Base-by-base conservation (phyloP, 2,329 filamentous ascomycete species). In the Fusarium circinatum region DNA sequence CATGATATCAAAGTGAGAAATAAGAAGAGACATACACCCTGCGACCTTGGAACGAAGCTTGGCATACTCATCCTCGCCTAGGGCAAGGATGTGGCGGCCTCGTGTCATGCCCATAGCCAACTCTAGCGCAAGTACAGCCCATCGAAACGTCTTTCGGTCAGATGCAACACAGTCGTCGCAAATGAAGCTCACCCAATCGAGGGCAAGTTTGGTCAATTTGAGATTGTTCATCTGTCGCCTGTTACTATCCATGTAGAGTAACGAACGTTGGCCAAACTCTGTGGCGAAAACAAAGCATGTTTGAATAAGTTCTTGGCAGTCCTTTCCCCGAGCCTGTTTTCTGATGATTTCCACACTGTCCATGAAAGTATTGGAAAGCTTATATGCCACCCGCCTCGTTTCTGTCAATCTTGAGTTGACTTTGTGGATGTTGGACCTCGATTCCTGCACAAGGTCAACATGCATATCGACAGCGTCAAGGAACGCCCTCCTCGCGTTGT, bases 1-100 rank as follows among this genome's bases (percentile, higher is more conserved):
- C 93, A 99, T 98, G 83, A 99, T 98, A 82, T 99, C 96, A 78
- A 99, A 99, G 83, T 99, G 96, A 15, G 95, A 98, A 75, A 99
- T 98, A 55, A 99, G 87, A 30, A 99, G 88, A 26, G 94, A 95
- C 96, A 99, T 99, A 82, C 96, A 99, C 1, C 96, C 96, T 14
- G 95, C 95, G 10, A 99, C 96, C 82, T 98, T 98, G 65, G 90
- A 88, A 49, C 96, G 90, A 71, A 99, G 86, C 72, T 89, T 91
- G 11, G 91, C 89, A 80, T 98, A 99, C 79, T 99, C 96, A 45
- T 93, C 90, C 66, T 98, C 94, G 45, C 92, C 94, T 68, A 99
- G 91, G 2, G 92, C 94, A n/a, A 99, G 84, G 54, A 99, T 97
- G 78, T 98, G 95, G 67, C 95, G 92, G 17, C 96, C 96, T 59